Evolutionary conservation across 1,139 yeast species (phyloP).

Genomic region (Chernovozyma sophiae-reginae): DNA sequence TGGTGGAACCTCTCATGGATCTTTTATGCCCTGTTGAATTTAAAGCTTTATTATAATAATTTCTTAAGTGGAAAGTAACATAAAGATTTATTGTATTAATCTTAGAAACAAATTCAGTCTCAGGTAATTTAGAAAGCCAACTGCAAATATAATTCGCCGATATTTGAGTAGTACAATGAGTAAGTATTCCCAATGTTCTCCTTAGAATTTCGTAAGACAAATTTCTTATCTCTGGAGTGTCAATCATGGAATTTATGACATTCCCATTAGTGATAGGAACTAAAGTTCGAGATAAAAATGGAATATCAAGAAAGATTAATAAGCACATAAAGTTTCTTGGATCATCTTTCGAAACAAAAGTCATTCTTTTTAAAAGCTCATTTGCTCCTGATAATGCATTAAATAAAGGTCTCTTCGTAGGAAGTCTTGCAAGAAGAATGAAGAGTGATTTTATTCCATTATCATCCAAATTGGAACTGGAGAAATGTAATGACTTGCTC

Average conservation of each 20-base stretch:
- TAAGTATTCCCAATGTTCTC: slow-evolving; percentile 60
- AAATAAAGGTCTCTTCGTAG: slow-evolving; percentile 57
- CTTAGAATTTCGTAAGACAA: slow-evolving; percentile 63
- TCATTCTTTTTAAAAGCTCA: slow-evolving; percentile 41
- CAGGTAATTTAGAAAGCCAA: slow-evolving; percentile 52
- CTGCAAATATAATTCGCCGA: slow-evolving; percentile 45
- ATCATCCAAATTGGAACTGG: slow-evolving; percentile 44
- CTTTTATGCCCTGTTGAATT: slow-evolving; percentile 23
- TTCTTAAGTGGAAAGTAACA: slow-evolving; percentile 58
- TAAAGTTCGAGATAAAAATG: slow-evolving; percentile 49
- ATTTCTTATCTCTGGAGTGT: slow-evolving; percentile 49
- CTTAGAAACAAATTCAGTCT: slow-evolving; percentile 38
- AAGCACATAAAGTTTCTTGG: slow-evolving; percentile 49
- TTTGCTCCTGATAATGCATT: slow-evolving; percentile 48
- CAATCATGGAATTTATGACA: slow-evolving; percentile 26
- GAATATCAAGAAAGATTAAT: slow-evolving; percentile 59
- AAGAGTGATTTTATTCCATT: slow-evolving; percentile 42
- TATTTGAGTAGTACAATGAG: slow-evolving; percentile 42
- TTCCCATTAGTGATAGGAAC: slow-evolving; percentile 18
- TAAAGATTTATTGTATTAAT: slow-evolving; percentile 58
- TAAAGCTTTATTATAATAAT: slow-evolving; percentile 32
- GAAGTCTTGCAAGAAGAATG: slow-evolving; percentile 40
- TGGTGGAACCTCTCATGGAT: slow-evolving; percentile 3
- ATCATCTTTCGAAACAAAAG: slow-evolving; percentile 30
- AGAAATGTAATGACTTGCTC: slow-evolving; percentile 25